These are phyloP conservation scores for Entomortierella lignicola DNA, from an alignment of 192 early-diverging fungal species.

Conservation along the genomic window DNA sequence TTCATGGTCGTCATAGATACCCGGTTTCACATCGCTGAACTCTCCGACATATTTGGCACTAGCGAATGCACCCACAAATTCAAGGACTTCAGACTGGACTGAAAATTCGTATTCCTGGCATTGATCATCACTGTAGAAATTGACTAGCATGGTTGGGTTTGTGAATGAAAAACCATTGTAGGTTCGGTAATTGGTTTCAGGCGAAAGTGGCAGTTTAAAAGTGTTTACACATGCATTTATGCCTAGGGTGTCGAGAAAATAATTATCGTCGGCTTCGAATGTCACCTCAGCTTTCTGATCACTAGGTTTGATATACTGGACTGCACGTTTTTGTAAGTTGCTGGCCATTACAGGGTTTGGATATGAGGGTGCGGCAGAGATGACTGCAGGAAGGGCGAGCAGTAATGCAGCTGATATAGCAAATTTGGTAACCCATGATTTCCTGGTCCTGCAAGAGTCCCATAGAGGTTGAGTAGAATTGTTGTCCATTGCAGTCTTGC, in stretches of 20 bases:
- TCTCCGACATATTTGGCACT: conserved; percentile 24
- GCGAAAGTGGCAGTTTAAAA: background rate
- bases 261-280: conserved; percentile 2
- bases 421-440: background rate
- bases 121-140: conserved; percentile 41
- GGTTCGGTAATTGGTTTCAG: background rate
- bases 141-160: conserved; percentile 15
- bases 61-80: conserved; percentile 21
- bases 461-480: background rate
- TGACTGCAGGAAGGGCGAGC: conserved; percentile 5
- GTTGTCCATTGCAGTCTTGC: no score
- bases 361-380: conserved; percentile 15
- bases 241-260: conserved; percentile 1
- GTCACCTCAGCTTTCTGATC: conserved; percentile 11
- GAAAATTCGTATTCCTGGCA: conserved; percentile 50
- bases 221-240: conserved; percentile 23
- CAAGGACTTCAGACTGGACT: conserved; percentile 8
- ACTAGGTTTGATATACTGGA: conserved; percentile 7
- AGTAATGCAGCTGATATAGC: background rate
- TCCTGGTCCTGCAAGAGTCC: conserved; percentile 1
- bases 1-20: conserved; percentile 41
- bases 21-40: conserved; percentile 28
- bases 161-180: conserved; percentile 15
- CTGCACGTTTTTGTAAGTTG: conserved; percentile 12
- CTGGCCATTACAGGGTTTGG: background rate